Evolutionary conservation across 306 rosid species (phyloP).

Genomic region (Fragaria vesca): DNA sequence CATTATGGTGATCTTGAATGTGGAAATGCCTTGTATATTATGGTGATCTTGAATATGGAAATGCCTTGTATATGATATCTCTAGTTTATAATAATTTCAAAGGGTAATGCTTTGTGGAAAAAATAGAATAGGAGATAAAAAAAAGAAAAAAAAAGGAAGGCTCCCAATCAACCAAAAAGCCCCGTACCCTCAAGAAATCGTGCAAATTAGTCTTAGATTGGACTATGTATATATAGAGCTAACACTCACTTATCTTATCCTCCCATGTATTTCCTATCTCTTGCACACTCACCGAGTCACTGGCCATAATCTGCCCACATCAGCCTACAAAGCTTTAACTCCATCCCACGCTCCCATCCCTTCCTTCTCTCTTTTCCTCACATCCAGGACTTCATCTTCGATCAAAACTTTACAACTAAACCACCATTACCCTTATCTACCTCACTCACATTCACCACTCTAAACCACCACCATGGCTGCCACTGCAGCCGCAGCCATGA

Average conservation of each 20-base stretch:
- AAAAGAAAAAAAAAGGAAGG: too few species aligned
- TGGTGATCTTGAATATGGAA: too few species aligned
- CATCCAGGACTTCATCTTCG: not conserved
- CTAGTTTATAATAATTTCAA: too few species aligned
- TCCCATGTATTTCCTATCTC: constrained; percentile 21
- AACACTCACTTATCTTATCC: constrained; percentile 45
- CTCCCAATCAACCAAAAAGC: too few species aligned
- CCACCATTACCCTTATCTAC: not conserved
- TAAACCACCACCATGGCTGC: constrained; percentile 51
- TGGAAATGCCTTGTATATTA: too few species aligned
- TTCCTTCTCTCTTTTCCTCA: not conserved
- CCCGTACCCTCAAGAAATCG: not conserved
- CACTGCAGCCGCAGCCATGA: constrained; percentile 58
- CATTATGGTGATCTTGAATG: too few species aligned
- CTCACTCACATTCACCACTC: constrained; percentile 5
- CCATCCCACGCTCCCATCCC: not conserved
- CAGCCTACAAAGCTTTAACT: constrained; percentile 30
- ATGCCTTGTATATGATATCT: too few species aligned
- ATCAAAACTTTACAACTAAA: constrained; percentile 8
- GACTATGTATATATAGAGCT: not conserved
- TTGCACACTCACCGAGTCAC: constrained; percentile 8
- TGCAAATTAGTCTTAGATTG: not conserved
- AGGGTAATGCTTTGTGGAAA: too few species aligned
- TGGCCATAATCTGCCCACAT: constrained; percentile 62
- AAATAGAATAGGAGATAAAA: too few species aligned